Evolutionary conservation across 768 basidiomycete genomes (phyloP).

Genomic region (Erythrobasidium yunnanense): DNA sequence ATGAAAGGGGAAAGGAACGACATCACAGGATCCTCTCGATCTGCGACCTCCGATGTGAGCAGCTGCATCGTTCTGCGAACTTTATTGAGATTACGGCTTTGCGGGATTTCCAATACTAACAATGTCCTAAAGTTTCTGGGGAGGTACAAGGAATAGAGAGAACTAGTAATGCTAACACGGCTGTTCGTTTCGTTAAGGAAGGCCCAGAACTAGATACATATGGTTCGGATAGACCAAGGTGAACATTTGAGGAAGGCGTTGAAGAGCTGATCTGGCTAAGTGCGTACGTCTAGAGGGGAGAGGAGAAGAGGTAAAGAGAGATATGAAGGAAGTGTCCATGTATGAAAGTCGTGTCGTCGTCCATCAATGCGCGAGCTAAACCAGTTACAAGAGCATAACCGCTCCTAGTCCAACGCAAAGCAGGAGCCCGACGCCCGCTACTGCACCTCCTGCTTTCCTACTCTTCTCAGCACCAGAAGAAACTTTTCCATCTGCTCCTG

Average conservation of each 20-base stretch:
- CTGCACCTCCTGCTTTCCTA: not conserved
- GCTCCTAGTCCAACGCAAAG: constrained; percentile 4
- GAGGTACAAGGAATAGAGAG: constrained; percentile 14
- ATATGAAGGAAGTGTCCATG: not conserved
- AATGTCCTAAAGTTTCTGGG: too few species aligned
- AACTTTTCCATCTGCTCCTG: not conserved
- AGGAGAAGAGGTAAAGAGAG: not conserved
- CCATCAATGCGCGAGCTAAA: not conserved
- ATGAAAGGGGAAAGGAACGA: too few species aligned
- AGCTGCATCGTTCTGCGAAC: too few species aligned
- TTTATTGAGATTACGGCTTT: too few species aligned
- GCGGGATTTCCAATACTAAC: too few species aligned
- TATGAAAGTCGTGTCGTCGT: not conserved
- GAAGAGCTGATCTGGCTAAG: not conserved
- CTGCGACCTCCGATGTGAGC: too few species aligned
- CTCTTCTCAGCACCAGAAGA: not conserved
- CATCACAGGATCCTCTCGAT: too few species aligned
- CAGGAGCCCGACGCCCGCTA: constrained; percentile 10
- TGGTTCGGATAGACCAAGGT: too few species aligned
- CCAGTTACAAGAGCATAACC: not conserved
- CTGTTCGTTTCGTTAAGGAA: not conserved
- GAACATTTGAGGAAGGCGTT: not conserved
- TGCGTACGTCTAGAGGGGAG: not conserved
- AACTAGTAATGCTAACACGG: not conserved
- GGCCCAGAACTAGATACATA: too few species aligned